Conservation (phyloP, 2,329 filamentous ascomycete genomes). For the Scedosporium aurantiacum region DNA sequence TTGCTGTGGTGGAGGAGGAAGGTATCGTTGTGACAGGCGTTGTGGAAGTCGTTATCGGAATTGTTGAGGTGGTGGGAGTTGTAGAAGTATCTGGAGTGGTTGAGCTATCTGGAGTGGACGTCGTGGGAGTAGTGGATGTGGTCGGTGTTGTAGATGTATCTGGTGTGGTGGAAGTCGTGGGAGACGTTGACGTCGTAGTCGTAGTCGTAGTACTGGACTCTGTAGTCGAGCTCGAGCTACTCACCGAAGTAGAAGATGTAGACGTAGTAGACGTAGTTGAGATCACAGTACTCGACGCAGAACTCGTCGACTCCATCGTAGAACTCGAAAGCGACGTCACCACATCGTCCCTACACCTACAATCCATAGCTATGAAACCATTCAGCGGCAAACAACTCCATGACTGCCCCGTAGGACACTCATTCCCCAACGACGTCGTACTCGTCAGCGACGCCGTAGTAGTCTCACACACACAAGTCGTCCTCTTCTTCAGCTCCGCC, state of each 20-base stretch:
- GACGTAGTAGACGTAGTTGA: too few relatives aligned
- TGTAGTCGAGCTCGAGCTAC: not conserved
- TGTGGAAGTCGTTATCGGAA: not conserved
- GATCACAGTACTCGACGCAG: too few relatives aligned
- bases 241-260: too few relatives aligned
- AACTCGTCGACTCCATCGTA: too few relatives aligned
- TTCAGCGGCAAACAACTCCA: not conserved
- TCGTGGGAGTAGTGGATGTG: not conserved
- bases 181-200: not conserved
- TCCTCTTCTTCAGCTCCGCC: not conserved
- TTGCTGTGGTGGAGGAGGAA: not conserved
- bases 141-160: not conserved
- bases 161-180: not conserved
- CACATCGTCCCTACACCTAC: not conserved
- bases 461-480: not conserved
- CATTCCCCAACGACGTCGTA: not conserved
- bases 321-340: not conserved
- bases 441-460: not conserved
- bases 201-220: not conserved
- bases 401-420: not conserved
- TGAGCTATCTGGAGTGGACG: not conserved
- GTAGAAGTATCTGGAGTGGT: not conserved
- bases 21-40: not conserved
- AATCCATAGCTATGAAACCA: not conserved
- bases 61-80: not conserved